Base-by-base conservation (phyloP, 225 moss, liverwort and hornwort genomes). In the Physcomitrellopsis africana region DNA sequence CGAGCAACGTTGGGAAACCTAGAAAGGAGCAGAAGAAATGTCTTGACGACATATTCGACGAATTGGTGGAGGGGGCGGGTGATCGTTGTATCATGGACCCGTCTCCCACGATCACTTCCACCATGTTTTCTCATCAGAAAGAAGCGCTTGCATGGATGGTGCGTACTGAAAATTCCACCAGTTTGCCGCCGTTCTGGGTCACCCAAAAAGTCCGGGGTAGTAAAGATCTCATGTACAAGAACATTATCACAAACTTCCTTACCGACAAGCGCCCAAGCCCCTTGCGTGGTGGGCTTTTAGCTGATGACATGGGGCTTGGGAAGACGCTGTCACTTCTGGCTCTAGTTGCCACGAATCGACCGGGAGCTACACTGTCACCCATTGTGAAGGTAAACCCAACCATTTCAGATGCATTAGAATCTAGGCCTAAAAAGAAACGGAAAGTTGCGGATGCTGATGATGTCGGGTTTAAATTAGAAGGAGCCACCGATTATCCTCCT, bases 221-320 rank as follows among this genome's bases (percentile, higher is more conserved):
- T 23, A 75, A 78, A 51, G 75, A 80, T 53, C 47, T 72, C n/a
- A 75, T 78, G 80, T 81, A 81, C 53, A 83, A 81, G 73, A 89
- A 89, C 26, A 89, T 70, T 7, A 75, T 89, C 58, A 89, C 89
- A 7, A 89, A 89, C 65, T 89, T 83, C 37, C n/a, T 69, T 14
- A 82, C 80, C 0, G 79, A 81, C 37, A 67, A 79, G 64, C 78
- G 83, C 18, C 89, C 89, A 11, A 69, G 76, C 13, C 74, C 83
- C 7, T 72, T 89, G 41, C 80, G 89, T 60, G 86, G 84, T n/a
- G 89, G 89, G 14, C 80, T 89, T 62, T 24, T 89, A 73, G 89
- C 89, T 47, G 89, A 89, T 60, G 89, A 89, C 67, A 89, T 89
- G 89, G 89, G 89, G 44, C 60, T 89, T 47, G 89, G 89, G 9